Percentiles rank a stretch among this genome's conserved stretches.
phyloP scores from a whole-genome alignment of 148 eudicot genomes.

The Nepenthes gracilis region DNA sequence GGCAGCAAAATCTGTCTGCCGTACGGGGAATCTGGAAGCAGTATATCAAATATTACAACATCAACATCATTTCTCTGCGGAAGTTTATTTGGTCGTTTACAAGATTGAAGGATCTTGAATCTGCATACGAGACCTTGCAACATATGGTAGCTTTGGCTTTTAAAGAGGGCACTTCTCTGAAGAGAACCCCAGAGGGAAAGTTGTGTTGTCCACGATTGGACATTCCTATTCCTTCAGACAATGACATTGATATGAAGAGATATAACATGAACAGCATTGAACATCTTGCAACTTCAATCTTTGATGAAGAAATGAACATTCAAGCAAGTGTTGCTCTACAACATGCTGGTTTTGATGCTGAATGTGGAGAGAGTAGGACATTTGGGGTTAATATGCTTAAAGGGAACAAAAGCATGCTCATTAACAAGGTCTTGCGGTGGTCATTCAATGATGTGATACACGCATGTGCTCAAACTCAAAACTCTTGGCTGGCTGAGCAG shows the following conservation, averaged over 20 bases:
- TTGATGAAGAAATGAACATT: slow-evolving; percentile 18
- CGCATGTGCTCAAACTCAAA: slow-evolving; percentile 37
- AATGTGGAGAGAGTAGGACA: slow-evolving; percentile 7
- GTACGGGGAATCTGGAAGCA: slow-evolving; percentile 78
- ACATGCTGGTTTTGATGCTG: slow-evolving; percentile 6
- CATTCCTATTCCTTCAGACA: slow-evolving; percentile 52
- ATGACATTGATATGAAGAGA: slow-evolving; percentile 12
- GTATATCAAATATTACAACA: slow-evolving; percentile 32
- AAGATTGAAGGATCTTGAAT: slow-evolving; percentile 45
- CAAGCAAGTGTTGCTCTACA: slow-evolving; percentile 8
- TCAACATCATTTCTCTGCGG: slow-evolving; percentile 42
- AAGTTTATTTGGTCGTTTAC: slow-evolving; percentile 65
- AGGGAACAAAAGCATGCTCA: slow-evolving; percentile 16
- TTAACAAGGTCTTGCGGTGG: slow-evolving; percentile 49
- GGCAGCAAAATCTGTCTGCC: slow-evolving; percentile 55
- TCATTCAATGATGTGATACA: slow-evolving; percentile 66
- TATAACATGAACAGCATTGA: slow-evolving; percentile 12
- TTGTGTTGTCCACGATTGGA: slow-evolving; percentile 35
- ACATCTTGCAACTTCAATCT: slow-evolving; percentile 13
- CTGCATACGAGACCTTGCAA: slow-evolving; percentile 58
- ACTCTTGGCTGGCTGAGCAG: slow-evolving; percentile 45
- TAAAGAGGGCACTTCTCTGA: slow-evolving; percentile 22
- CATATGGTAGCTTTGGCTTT: slow-evolving; percentile 47
- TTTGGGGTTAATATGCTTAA: slow-evolving; percentile 11
- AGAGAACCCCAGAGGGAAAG: slow-evolving; percentile 27